phyloP scores from a whole-genome alignment of 768 basidiomycete genomes.

The Kwoniella sp. region DNA sequence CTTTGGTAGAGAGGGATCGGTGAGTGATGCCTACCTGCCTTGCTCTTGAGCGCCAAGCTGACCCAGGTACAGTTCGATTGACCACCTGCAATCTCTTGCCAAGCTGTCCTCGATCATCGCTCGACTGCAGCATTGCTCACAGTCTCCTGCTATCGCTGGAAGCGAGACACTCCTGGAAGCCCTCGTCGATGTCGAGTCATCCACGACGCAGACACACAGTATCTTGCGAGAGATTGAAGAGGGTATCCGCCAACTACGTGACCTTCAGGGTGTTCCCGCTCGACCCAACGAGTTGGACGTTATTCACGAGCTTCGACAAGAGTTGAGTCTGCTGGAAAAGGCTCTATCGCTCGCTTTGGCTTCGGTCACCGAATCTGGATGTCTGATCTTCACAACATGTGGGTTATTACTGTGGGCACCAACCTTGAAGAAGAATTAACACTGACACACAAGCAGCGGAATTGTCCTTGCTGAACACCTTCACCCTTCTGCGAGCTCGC shows the following conservation, averaged over 20 bases:
- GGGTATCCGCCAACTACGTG: conserved; percentile 26
- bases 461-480: neutral
- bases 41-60: neutral
- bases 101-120: conserved; percentile 7
- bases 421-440: neutral
- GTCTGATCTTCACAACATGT: conserved; percentile 24
- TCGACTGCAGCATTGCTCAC: conserved; percentile 16
- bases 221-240: conserved; percentile 25
- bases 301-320: conserved; percentile 20
- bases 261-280: conserved; percentile 19
- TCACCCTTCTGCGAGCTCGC: conserved; percentile 1
- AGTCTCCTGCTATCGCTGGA: conserved; percentile 15
- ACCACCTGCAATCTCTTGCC: conserved; percentile 3
- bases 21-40: conserved; percentile 50
- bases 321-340: conserved; percentile 9
- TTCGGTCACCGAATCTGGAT: conserved; percentile 3
- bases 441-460: conserved; percentile 10
- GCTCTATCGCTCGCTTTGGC: conserved; percentile 8
- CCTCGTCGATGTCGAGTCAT: conserved; percentile 3
- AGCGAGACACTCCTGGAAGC: neutral
- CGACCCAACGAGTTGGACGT: conserved; percentile 11
- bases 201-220: conserved; percentile 8
- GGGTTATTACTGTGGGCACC: conserved; percentile 1
- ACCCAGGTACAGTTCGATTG: conserved; percentile 1
- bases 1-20: conserved; percentile 62